Conservation (phyloP, 2,329 filamentous ascomycete species). For the Chrysoporthe puriensis region DNA sequence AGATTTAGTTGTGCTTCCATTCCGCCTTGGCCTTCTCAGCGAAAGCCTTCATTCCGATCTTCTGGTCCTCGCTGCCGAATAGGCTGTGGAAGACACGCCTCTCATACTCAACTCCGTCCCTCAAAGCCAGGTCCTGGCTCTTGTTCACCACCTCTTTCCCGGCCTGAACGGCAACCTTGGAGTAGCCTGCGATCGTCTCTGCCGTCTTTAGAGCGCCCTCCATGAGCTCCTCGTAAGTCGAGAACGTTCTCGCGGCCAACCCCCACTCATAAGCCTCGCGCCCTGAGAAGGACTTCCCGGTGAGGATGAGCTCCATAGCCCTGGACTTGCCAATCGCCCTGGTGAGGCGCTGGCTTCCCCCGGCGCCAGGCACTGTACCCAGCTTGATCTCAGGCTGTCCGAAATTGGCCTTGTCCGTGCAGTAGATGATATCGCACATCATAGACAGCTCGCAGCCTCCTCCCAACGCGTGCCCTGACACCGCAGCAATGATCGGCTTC, state of each 20-base stretch:
- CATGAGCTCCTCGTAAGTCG: constrained; percentile 79
- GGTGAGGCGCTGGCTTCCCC: constrained; percentile 87
- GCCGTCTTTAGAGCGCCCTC: constrained; percentile 81
- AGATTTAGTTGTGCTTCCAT: constrained; percentile 77
- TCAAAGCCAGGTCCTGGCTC: constrained; percentile 86
- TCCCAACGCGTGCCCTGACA: constrained; percentile 91
- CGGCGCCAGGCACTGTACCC: constrained; percentile 88
- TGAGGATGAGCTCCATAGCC: constrained; percentile 91
- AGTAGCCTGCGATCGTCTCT: constrained; percentile 86
- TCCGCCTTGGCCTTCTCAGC: constrained; percentile 91
- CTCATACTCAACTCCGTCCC: constrained; percentile 95
- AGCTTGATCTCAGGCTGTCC: constrained; percentile 98
- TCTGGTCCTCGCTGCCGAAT: constrained; percentile 95
- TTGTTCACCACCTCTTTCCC: constrained; percentile 99
- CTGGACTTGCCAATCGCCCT: constrained; percentile 80
- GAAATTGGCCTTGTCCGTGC: constrained; percentile 82
- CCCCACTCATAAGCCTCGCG: constrained; percentile 89
- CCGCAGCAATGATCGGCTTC: constrained; percentile 92
- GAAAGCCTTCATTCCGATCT: constrained; percentile 96
- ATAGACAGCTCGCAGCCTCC: constrained; percentile 96
- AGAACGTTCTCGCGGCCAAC: constrained; percentile 80
- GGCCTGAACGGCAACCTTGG: constrained; percentile 83
- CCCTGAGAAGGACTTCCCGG: constrained; percentile 81
- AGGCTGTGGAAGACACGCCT: constrained; percentile 88
- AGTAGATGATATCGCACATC: constrained; percentile 97